Evolutionary conservation across 306 rosid genomes (phyloP).

Genomic region (Calophaca sinica): DNA sequence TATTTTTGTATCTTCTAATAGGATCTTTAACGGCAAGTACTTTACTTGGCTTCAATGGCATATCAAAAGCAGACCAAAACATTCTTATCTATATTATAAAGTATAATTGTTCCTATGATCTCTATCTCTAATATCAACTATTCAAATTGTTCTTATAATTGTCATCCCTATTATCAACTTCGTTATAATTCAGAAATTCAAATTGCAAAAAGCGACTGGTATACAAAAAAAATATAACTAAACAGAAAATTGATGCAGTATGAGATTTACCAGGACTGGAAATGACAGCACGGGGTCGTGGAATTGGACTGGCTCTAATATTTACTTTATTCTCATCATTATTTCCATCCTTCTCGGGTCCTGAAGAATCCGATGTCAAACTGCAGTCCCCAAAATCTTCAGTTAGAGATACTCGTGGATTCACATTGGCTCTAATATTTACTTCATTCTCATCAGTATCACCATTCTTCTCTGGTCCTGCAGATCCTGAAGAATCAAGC

Average conservation of each 20-base stretch:
- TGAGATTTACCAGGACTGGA: constrained; percentile 82
- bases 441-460: constrained; percentile 57
- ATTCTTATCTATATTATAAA: constrained; percentile 20
- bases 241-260: constrained; percentile 19
- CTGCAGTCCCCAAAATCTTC: constrained; percentile 51
- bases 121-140: not conserved
- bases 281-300: constrained; percentile 85
- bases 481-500: constrained; percentile 45
- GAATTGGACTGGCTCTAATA: constrained; percentile 66
- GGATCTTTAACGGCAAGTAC: constrained; percentile 9
- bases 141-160: not conserved
- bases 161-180: not conserved
- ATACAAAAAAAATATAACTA: constrained; percentile 26
- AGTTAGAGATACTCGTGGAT: constrained; percentile 59
- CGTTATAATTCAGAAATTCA: not conserved
- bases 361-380: constrained; percentile 47
- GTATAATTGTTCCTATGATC: not conserved
- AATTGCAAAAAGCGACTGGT: not conserved
- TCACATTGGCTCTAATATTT: constrained; percentile 60
- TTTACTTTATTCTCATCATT: constrained; percentile 59
- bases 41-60: constrained; percentile 20
- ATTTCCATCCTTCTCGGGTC: constrained; percentile 36
- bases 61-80: constrained; percentile 24
- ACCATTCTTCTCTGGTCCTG: constrained; percentile 54
- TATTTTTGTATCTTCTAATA: not conserved